phyloP scores from a whole-genome alignment of 352 stramenopile genomes.

The Globisporangium parvum region DNA sequence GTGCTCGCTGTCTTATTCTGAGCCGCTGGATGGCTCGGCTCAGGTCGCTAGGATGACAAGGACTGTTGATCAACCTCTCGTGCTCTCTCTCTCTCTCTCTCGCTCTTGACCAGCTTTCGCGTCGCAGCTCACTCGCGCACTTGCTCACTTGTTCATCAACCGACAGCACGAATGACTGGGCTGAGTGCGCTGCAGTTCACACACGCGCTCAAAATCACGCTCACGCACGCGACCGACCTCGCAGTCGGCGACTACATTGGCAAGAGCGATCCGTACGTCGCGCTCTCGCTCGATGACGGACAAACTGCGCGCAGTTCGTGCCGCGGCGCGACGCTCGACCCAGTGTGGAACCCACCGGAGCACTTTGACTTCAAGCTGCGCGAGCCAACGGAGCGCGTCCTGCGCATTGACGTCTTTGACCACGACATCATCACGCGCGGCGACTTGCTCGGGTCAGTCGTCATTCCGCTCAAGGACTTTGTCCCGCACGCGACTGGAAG shows the following conservation, averaged over 20 bases:
- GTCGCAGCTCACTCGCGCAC: not conserved
- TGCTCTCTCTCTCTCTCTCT: no score
- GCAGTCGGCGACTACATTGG: slow-evolving; percentile 21
- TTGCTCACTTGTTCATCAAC: not conserved
- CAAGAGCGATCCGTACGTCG: slow-evolving; percentile 33
- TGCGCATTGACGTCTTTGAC: slow-evolving; percentile 26
- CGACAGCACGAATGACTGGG: no score
- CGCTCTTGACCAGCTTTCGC: no score
- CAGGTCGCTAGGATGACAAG: no score
- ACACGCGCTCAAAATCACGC: slow-evolving; percentile 19
- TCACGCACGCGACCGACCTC: slow-evolving; percentile 25
- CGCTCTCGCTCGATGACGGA: slow-evolving; percentile 14
- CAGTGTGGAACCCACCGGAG: slow-evolving; percentile 24
- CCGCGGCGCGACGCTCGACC: slow-evolving; percentile 16
- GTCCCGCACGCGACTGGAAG: not conserved
- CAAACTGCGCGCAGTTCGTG: slow-evolving; percentile 22
- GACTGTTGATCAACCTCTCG: no score
- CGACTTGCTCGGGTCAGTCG: slow-evolving; percentile 19
- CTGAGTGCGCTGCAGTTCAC: not conserved
- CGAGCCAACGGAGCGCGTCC: slow-evolving; percentile 6
- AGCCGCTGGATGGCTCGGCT: no score
- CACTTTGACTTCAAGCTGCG: slow-evolving; percentile 32
- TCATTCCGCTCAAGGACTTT: slow-evolving; percentile 22
- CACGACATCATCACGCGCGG: slow-evolving; percentile 22
- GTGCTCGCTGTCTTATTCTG: no score